These are phyloP conservation scores for Chimonanthus praecox DNA, from an alignment of 164 flowering plant genomes.

Conservation along the genomic window DNA sequence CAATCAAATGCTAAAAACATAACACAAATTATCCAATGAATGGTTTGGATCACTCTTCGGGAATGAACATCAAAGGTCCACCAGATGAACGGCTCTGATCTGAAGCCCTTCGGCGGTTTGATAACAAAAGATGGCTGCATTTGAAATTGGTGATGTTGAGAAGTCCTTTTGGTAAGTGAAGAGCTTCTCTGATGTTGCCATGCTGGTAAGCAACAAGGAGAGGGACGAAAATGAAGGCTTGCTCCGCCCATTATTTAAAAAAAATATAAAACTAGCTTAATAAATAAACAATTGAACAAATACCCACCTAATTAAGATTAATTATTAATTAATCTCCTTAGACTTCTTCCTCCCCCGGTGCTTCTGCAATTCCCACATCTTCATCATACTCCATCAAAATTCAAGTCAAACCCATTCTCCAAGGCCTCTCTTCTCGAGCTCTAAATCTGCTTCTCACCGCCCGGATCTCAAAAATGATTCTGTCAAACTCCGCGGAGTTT, in stretches of 20 bases:
- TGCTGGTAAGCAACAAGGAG: slow-evolving; percentile 42
- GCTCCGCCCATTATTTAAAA: slow-evolving; percentile 36
- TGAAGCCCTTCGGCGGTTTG: background rate
- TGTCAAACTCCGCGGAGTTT: background rate
- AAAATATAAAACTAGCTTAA: background rate
- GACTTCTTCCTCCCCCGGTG: slow-evolving; percentile 17
- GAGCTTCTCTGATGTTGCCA: slow-evolving; percentile 31
- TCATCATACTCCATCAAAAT: background rate
- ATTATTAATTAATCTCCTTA: slow-evolving; percentile 3
- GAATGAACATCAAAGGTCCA: background rate
- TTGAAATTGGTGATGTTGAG: background rate
- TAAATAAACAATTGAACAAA: slow-evolving; percentile 15
- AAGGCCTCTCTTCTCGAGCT: background rate
- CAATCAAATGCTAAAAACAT: background rate
- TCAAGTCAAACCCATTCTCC: slow-evolving; percentile 36
- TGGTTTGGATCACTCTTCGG: background rate
- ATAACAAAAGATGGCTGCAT: background rate
- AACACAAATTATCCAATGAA: background rate
- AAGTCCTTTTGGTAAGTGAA: background rate
- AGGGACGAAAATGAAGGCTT: slow-evolving; percentile 33
- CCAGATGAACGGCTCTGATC: background rate
- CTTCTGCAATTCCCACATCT: slow-evolving; percentile 30
- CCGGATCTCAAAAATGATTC: background rate
- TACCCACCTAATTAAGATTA: slow-evolving; percentile 10
- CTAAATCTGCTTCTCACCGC: background rate